Percentiles rank a stretch among this genome's conserved stretches.
These are phyloP conservation scores for Antrodiella citrinella DNA, from an alignment of 768 basidiomycete genomes.

Conservation along the genomic window DNA sequence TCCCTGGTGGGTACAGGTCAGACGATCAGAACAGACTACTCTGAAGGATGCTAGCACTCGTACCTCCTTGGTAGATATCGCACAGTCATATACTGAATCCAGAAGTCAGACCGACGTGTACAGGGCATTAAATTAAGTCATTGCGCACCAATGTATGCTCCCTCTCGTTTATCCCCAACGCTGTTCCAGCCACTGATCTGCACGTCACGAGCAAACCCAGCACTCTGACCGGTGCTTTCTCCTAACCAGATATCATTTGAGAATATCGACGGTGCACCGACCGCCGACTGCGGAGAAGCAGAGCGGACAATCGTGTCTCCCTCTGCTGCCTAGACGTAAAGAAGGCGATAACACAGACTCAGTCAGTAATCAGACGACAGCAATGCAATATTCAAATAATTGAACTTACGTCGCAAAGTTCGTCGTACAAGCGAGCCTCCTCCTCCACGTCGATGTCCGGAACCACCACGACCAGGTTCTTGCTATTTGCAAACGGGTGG, in stretches of 20 bases:
- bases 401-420: constrained; percentile 42
- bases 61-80: constrained; percentile 57
- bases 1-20: constrained; percentile 27
- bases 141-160: constrained; percentile 54
- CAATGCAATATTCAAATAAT: background rate
- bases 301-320: background rate
- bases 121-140: background rate
- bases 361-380: constrained; percentile 2
- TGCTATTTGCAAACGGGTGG: background rate
- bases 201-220: constrained; percentile 58
- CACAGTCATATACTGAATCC: constrained; percentile 55
- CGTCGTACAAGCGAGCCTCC: constrained; percentile 59
- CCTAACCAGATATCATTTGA: constrained; percentile 47
- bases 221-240: constrained; percentile 44
- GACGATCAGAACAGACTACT: background rate
- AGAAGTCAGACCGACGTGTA: no score
- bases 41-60: background rate
- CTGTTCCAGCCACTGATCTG: constrained; percentile 63
- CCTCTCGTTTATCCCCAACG: constrained; percentile 58
- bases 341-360: constrained; percentile 3
- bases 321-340: background rate
- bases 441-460: constrained; percentile 62
- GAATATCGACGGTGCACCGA: constrained; percentile 8
- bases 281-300: background rate
- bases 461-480: constrained; percentile 24